A percentile compares a stretch with the other conserved stretches of the same genome.
Evolutionary conservation across 331 rosid species (phyloP).

Genomic region (Malus hybrid): DNA sequence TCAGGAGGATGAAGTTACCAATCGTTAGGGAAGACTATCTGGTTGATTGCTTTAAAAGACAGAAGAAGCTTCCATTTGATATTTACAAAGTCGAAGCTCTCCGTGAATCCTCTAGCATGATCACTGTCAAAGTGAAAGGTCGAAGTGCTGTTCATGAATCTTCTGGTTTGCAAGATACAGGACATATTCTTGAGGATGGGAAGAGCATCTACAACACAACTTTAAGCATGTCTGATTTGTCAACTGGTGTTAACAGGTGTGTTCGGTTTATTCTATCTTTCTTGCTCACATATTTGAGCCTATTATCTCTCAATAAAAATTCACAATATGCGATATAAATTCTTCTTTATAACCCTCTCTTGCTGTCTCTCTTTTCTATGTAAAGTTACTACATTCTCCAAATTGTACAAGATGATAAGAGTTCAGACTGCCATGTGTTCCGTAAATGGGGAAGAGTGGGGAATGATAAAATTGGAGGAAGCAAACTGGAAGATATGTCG

Average conservation of each 20-base stretch:
- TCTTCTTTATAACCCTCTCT: not conserved
- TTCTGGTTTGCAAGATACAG: constrained; percentile 81
- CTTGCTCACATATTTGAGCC: not conserved
- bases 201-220: constrained; percentile 83
- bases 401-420: constrained; percentile 85
- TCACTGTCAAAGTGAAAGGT: constrained; percentile 92
- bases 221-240: constrained; percentile 82
- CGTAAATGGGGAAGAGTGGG: constrained; percentile 99
- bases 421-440: constrained; percentile 67
- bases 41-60: constrained; percentile 65
- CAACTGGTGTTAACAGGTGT: constrained; percentile 83
- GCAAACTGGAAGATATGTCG: constrained; percentile 55
- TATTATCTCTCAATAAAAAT: not conserved
- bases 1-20: constrained; percentile 84
- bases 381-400: constrained; percentile 84
- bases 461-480: constrained; percentile 81
- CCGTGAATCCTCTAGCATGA: constrained; percentile 72
- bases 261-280: not conserved
- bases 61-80: constrained; percentile 72
- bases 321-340: not conserved
- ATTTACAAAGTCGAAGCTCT: constrained; percentile 62
- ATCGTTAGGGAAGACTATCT: constrained; percentile 84
- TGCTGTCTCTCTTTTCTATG: constrained; percentile 9
- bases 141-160: constrained; percentile 79
- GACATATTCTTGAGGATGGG: constrained; percentile 91